Base-by-base conservation (phyloP, 139 green algal species). In the Auxenochlorella protothecoides region DNA sequence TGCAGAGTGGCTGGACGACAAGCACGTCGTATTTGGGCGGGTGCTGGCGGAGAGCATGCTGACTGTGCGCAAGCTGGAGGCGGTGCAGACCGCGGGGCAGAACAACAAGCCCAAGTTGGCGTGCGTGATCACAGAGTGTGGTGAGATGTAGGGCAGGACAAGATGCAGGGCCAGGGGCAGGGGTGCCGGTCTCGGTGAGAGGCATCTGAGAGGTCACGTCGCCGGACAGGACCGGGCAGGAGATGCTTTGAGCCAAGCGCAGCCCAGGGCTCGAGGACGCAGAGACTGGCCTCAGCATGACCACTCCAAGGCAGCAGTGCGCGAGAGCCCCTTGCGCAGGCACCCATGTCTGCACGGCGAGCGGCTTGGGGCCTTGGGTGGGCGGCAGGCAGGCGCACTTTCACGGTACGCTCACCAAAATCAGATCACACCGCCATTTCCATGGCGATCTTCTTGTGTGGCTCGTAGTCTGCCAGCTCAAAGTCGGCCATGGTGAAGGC, bases 391-490 rank as follows among this genome's bases (percentile, higher is more conserved):
- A 44, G 27, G 27, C 27, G 27, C 27, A 62, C 57, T 62, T 9
- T 9, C 57, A 62, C 9, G 9, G 57, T 11, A 62, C 57, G 57
- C 57, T 44, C 27, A 44, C 27, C 27, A 1, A 44, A 44, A 44
- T 1, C 27, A 44, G 27, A 1, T 92, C 74, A 98, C 6, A 98
- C 91, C 27, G 93, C 92, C 92, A 97, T 97, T 80, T 96, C 84
- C 95, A 99, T 99, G 55, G 86, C 83, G 65, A 99, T 98, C 66
- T 91, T 94, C 70, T 92, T 90, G 77, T 98, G 91, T 1, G 93
- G 92, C 5, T 88, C 77, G 79, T 99, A 99, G 5, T 77, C 89
- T 5, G 85, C 56, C 5, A 99, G 83, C 79, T 91, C 75, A 63
- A 99, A 95, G 75, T 99, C 93, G 11, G 90, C 84, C 12, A 91